Percentiles rank a stretch among this genome's conserved stretches.
These are phyloP conservation scores for Elasticomyces elasticus DNA, from an alignment of 495 filamentous ascomycete genomes.

Conservation along the genomic window DNA sequence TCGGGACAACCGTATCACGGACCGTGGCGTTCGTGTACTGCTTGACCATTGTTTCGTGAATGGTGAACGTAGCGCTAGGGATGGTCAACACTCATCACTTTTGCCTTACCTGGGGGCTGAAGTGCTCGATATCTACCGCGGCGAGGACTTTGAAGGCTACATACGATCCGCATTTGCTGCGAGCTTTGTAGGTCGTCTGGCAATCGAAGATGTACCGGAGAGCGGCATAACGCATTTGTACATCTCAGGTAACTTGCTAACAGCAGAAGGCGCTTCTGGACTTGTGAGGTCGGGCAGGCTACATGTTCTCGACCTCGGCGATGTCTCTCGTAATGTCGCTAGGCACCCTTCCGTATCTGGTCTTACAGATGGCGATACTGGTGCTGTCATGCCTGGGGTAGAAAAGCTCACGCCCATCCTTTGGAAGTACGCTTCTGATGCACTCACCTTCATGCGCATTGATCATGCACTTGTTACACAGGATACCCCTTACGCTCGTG, in stretches of 20 bases:
- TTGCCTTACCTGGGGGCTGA: slow-evolving; percentile 20
- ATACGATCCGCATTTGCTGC: slow-evolving; percentile 41
- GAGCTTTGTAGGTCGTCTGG: slow-evolving; percentile 41
- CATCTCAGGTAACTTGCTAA: slow-evolving; percentile 35
- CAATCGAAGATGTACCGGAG: slow-evolving; percentile 44
- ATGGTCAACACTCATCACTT: slow-evolving; percentile 8
- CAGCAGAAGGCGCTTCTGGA: slow-evolving; percentile 44
- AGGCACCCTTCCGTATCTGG: background rate
- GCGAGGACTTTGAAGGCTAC: slow-evolving; percentile 40
- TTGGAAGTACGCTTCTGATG: slow-evolving; percentile 37
- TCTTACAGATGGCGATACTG: slow-evolving; percentile 22
- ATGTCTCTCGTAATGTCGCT: background rate
- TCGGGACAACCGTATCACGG: slow-evolving; percentile 49
- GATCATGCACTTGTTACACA: slow-evolving; percentile 49
- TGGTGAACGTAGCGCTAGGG: slow-evolving; percentile 8
- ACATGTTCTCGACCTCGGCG: slow-evolving; percentile 44
- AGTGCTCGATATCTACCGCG: slow-evolving; percentile 27
- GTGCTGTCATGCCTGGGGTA: slow-evolving; percentile 35
- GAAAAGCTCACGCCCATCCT: slow-evolving; percentile 48
- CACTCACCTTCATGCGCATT: slow-evolving; percentile 45
- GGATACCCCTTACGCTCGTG: slow-evolving; percentile 34
- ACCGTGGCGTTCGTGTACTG: slow-evolving; percentile 43
- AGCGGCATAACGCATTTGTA: slow-evolving; percentile 51
- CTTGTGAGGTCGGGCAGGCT: slow-evolving; percentile 43
- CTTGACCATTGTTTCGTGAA: slow-evolving; percentile 40